Percentiles rank a stretch among this genome's conserved stretches.
Evolutionary conservation across 257 asterid genomes (phyloP).

Genomic region (Plectranthus barbatus): DNA sequence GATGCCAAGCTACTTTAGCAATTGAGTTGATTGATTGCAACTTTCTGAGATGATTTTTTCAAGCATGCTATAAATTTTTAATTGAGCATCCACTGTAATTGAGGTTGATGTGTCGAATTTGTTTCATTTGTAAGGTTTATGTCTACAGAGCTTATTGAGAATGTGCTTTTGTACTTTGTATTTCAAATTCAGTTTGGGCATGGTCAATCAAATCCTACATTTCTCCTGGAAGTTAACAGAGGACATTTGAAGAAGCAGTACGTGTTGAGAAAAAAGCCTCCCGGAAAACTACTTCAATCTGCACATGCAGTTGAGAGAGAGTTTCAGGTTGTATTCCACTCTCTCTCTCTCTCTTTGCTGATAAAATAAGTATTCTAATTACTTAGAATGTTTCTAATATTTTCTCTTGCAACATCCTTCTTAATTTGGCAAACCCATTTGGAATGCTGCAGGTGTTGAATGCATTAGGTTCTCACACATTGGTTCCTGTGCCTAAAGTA

Average conservation of each 20-base stretch:
- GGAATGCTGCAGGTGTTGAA: constrained; percentile 58
- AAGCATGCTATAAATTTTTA: background rate
- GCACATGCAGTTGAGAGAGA: constrained; percentile 98
- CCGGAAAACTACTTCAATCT: constrained; percentile 72
- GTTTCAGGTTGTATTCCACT: constrained; percentile 47
- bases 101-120: background rate
- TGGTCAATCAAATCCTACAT: constrained; percentile 94
- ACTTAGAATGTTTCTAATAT: background rate
- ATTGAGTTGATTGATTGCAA: background rate
- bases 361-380: background rate
- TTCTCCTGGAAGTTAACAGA: constrained; percentile 66
- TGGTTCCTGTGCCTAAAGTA: constrained; percentile 91
- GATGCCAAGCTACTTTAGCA: background rate
- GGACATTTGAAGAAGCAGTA: constrained; percentile 50
- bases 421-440: constrained; percentile 8
- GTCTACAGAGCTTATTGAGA: background rate
- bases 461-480: constrained; percentile 64
- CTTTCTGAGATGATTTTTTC: background rate
- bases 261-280: constrained; percentile 89
- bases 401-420: background rate
- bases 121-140: background rate
- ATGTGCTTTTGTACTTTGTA: background rate
- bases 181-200: constrained; percentile 71
- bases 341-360: background rate
- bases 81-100: background rate